Evolutionary conservation across 225 moss, liverwort and hornwort species (phyloP).

Genomic region (Physcomitrellopsis africana): DNA sequence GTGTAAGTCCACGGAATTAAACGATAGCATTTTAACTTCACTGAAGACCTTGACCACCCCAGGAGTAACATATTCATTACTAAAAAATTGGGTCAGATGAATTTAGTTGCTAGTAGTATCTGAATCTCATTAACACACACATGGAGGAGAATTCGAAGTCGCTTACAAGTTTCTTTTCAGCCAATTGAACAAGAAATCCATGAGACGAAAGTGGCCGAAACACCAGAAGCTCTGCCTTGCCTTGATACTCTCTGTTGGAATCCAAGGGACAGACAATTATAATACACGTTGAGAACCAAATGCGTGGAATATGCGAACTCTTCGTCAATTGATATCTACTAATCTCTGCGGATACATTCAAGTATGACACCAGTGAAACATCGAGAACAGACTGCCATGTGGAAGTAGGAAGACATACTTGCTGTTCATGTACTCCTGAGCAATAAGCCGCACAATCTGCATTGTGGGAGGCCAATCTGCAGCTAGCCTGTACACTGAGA

Average conservation of each 20-base stretch:
- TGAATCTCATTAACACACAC: background rate
- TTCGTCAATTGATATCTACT: slow-evolving; percentile 23
- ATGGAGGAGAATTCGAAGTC: slow-evolving; percentile 14
- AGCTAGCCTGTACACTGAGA: slow-evolving; percentile 66
- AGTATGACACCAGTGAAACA: slow-evolving; percentile 22
- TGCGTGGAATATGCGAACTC: slow-evolving; percentile 6
- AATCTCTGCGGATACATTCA: slow-evolving; percentile 14
- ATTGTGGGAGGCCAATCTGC: slow-evolving; percentile 94
- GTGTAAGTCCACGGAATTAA: background rate
- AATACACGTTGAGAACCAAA: slow-evolving; percentile 14
- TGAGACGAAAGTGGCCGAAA: slow-evolving; percentile 86
- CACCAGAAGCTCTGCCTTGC: slow-evolving; percentile 88
- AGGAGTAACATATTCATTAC: slow-evolving; percentile 4
- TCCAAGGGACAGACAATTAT: slow-evolving; percentile 22
- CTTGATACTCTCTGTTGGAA: slow-evolving; percentile 81
- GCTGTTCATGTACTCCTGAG: slow-evolving; percentile 95
- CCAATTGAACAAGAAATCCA: slow-evolving; percentile 91
- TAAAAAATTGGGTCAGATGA: slow-evolving; percentile 14
- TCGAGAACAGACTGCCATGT: slow-evolving; percentile 19
- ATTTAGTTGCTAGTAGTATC: slow-evolving; percentile 14
- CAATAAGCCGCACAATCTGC: slow-evolving; percentile 99
- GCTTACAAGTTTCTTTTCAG: slow-evolving; percentile 89
- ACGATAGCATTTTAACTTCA: background rate
- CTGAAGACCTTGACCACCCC: slow-evolving; percentile 1
- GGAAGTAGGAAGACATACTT: slow-evolving; percentile 56